These are phyloP conservation scores for Daldinia grandis DNA, from an alignment of 495 filamentous ascomycete species.

Conservation along the genomic window DNA sequence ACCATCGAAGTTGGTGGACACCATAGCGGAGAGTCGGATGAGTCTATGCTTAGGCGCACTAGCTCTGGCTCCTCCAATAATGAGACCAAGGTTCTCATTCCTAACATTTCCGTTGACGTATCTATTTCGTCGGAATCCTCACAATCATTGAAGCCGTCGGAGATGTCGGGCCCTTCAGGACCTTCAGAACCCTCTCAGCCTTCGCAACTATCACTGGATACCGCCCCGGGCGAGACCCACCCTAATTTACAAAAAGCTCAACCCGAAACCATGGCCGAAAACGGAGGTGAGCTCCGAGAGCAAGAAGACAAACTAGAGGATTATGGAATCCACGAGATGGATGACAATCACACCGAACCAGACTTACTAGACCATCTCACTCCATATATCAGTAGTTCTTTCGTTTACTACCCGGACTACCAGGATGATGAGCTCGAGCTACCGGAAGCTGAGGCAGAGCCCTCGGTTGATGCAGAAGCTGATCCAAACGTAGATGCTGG, in stretches of 20 bases:
- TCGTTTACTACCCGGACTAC: constrained; percentile 32
- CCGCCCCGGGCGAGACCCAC: not conserved
- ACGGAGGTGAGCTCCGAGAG: not conserved
- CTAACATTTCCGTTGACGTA: not conserved
- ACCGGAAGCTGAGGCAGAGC: constrained; percentile 15
- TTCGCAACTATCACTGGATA: not conserved
- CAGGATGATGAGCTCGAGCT: constrained; percentile 26
- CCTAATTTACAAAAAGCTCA: constrained; percentile 1
- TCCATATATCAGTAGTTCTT: constrained; percentile 41
- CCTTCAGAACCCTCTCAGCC: not conserved
- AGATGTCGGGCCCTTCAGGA: not conserved
- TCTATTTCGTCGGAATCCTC: not conserved
- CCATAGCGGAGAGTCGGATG: constrained; percentile 41
- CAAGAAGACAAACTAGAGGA: not conserved
- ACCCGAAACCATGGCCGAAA: not conserved
- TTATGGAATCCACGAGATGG: not conserved
- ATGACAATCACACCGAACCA: not conserved
- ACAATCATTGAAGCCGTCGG: not conserved
- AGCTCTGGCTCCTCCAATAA: constrained; percentile 28
- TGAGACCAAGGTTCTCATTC: constrained; percentile 12
- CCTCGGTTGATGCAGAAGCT: constrained; percentile 6
- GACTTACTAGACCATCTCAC: constrained; percentile 41
- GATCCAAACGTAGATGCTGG: constrained; percentile 1
- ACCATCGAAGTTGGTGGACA: constrained; percentile 58
- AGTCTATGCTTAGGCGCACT: constrained; percentile 26